phyloP scores from a whole-genome alignment of 2,329 filamentous ascomycete species.

The Trichoderma semiorbis region DNA sequence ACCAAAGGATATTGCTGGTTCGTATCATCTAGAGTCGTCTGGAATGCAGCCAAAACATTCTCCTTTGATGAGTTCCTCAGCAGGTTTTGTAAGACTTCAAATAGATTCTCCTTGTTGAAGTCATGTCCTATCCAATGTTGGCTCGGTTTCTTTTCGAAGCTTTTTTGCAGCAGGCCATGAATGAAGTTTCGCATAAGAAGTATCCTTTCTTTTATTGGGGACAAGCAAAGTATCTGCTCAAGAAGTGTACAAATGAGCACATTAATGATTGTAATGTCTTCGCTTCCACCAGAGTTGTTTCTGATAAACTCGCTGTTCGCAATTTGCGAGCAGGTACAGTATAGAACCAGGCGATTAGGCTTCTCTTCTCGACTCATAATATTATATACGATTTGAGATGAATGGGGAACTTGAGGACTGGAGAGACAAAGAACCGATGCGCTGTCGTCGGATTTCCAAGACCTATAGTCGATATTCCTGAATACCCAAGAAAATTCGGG shows the following conservation, averaged over 20 bases:
- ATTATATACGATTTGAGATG: neutral
- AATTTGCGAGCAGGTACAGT: neutral
- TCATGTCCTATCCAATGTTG: too few species aligned
- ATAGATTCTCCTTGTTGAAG: too few species aligned
- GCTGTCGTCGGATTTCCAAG: neutral
- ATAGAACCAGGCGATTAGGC: neutral
- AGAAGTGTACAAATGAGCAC: neutral
- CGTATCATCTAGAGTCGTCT: accelerated
- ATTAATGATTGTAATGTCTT: too few species aligned
- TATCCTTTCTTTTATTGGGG: neutral
- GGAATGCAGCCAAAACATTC: neutral
- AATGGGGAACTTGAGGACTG: neutral
- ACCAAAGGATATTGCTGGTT: neutral
- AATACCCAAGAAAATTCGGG: neutral
- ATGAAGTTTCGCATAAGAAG: neutral
- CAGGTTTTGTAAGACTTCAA: too few species aligned
- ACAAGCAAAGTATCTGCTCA: accelerated
- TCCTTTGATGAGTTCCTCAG: too few species aligned
- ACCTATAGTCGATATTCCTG: neutral
- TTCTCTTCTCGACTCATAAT: neutral
- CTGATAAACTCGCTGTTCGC: neutral
- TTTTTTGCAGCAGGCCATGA: neutral
- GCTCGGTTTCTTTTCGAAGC: accelerated
- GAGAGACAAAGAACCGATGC: neutral
- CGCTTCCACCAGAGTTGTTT: too few species aligned